Percentiles rank a stretch among this genome's conserved stretches.
These are phyloP conservation scores for Trametes hirsuta DNA, from an alignment of 1,284 basidiomycete genomes.

Conservation along the genomic window DNA sequence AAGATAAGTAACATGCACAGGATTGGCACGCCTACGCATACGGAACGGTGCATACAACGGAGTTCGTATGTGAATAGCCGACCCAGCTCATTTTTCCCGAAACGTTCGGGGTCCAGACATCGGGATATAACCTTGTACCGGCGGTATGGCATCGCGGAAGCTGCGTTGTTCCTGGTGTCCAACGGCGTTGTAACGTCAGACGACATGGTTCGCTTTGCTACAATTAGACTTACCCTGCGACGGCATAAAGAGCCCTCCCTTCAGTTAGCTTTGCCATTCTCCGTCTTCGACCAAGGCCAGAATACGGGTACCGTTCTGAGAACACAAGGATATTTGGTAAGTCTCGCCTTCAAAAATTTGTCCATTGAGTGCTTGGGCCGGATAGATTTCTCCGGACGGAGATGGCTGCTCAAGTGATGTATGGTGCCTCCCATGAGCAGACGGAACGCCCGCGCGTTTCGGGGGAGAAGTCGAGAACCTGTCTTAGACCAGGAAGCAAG, in stretches of 20 bases:
- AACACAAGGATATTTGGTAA: background rate
- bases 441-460: background rate
- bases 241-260: background rate
- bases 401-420: background rate
- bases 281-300: constrained; percentile 34
- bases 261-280: background rate
- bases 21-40: too few relatives aligned
- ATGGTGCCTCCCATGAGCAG: background rate
- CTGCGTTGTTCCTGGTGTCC: background rate
- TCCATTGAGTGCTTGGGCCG: background rate
- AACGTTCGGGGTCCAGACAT: background rate
- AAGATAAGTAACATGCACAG: too few relatives aligned
- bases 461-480: background rate
- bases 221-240: too few relatives aligned
- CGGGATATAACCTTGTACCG: background rate
- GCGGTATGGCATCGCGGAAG: background rate
- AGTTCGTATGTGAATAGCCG: background rate
- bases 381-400: too few relatives aligned
- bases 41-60: background rate
- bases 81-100: background rate
- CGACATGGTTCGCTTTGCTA: background rate
- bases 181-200: background rate
- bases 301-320: constrained; percentile 41
- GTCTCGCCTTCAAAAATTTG: background rate
- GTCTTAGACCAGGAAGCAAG: background rate